A percentile compares a stretch with the other conserved stretches of the same genome.
These are phyloP conservation scores for Raffaelea ambrosiae DNA, from an alignment of 2,329 filamentous ascomycete genomes.

Conservation along the genomic window DNA sequence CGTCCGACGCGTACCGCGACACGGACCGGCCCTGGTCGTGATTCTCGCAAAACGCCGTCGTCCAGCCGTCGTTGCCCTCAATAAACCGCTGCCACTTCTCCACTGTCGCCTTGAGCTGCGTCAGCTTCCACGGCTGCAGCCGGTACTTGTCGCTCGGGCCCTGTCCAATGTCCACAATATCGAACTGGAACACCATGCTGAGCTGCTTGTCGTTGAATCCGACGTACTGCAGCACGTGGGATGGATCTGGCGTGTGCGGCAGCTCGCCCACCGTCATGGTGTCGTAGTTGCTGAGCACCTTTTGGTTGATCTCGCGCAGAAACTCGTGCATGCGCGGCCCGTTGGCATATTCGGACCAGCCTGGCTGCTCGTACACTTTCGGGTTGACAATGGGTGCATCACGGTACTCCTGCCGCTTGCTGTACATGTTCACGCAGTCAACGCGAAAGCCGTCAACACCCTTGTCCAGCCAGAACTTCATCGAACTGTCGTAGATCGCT, in stretches of 20 bases:
- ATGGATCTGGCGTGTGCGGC: constrained; percentile 50
- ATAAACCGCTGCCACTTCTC: constrained; percentile 43
- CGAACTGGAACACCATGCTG: constrained; percentile 63
- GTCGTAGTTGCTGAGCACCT: constrained; percentile 50
- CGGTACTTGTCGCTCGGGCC: constrained; percentile 40
- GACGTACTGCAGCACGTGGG: constrained; percentile 51
- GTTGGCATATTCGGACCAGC: constrained; percentile 52
- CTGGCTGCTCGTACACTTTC: constrained; percentile 43
- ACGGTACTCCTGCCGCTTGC: constrained; percentile 46
- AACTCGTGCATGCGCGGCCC: constrained; percentile 63
- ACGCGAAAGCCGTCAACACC: constrained; percentile 69
- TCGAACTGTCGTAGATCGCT: constrained; percentile 62
- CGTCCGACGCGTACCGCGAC: constrained; percentile 40
- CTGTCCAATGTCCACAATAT: constrained; percentile 53
- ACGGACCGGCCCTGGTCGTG: constrained; percentile 53
- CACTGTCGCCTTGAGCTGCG: constrained; percentile 32
- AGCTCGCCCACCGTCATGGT: constrained; percentile 67
- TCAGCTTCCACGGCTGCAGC: constrained; percentile 39
- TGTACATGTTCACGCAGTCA: constrained; percentile 67
- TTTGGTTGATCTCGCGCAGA: constrained; percentile 53
- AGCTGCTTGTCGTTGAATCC: constrained; percentile 49
- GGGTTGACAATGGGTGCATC: constrained; percentile 39
- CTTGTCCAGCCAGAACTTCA: constrained; percentile 71
- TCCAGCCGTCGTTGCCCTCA: constrained; percentile 46
- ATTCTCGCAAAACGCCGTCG: constrained; percentile 54